Percentiles rank a stretch among this genome's conserved stretches.
These are phyloP conservation scores for Nakazawaea wyomingensis DNA, from an alignment of 805 yeast genomes.

Conservation along the genomic window DNA sequence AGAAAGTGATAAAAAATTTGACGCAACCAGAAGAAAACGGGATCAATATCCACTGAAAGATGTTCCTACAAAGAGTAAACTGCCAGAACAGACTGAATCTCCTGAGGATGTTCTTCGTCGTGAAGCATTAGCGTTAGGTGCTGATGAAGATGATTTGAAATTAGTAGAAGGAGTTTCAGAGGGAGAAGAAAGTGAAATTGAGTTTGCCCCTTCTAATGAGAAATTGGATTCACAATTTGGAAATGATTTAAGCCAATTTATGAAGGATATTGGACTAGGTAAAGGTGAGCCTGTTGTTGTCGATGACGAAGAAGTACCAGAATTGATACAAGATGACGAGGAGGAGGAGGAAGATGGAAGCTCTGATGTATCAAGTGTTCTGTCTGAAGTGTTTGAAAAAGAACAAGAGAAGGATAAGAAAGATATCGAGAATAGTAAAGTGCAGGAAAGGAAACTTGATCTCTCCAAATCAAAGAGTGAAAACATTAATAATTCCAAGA, in stretches of 20 bases:
- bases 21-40: too few species aligned
- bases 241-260: conserved; percentile 53
- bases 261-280: conserved; percentile 64
- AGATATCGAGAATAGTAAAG: conserved; percentile 22
- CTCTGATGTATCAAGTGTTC: conserved; percentile 23
- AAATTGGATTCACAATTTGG: conserved; percentile 38
- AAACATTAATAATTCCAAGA: conserved; percentile 13
- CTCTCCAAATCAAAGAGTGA: conserved; percentile 16
- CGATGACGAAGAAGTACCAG: conserved; percentile 24
- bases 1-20: too few species aligned
- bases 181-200: conserved; percentile 48
- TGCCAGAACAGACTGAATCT: neutral
- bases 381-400: conserved; percentile 28
- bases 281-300: conserved; percentile 31
- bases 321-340: too few species aligned
- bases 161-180: conserved; percentile 51
- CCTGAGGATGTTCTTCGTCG: conserved; percentile 42
- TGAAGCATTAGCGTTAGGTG: conserved; percentile 80
- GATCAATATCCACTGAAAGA: too few species aligned
- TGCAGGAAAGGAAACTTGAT: conserved; percentile 19
- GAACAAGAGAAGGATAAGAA: conserved; percentile 32
- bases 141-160: conserved; percentile 75
- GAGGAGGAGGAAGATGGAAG: conserved; percentile 31
- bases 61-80: conserved; percentile 14
- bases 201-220: conserved; percentile 39